These are phyloP conservation scores for Phytophthora meadii DNA, from an alignment of 352 stramenopile species.

Conservation along the genomic window DNA sequence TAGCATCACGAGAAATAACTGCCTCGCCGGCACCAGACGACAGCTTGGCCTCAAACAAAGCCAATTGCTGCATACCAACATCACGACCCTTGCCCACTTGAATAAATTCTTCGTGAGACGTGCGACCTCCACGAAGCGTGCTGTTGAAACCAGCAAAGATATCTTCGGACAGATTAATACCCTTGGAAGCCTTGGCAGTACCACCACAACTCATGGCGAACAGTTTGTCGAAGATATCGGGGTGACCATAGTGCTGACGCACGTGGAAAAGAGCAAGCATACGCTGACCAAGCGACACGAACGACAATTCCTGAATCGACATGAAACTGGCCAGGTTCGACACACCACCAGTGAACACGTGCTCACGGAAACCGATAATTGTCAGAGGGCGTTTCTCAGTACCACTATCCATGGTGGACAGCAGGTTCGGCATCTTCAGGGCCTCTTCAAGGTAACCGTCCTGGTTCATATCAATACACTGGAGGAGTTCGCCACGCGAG, in stretches of 20 bases:
- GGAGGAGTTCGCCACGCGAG: slow-evolving; percentile 77
- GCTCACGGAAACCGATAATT: slow-evolving; percentile 88
- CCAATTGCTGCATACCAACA: slow-evolving; percentile 98
- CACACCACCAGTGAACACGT: slow-evolving; percentile 85
- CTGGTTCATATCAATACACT: slow-evolving; percentile 93
- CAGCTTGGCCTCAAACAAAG: slow-evolving; percentile 98
- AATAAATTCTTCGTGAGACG: slow-evolving; percentile 87
- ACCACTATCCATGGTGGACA: slow-evolving; percentile 81
- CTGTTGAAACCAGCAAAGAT: slow-evolving; percentile 91
- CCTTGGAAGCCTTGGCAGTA: slow-evolving; percentile 85
- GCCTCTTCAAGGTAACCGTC: slow-evolving; percentile 82
- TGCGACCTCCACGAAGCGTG: slow-evolving; percentile 72
- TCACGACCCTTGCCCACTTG: slow-evolving; percentile 97
- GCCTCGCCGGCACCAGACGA: slow-evolving; percentile 97
- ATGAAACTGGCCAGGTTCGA: slow-evolving; percentile 89
- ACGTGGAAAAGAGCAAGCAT: slow-evolving; percentile 83
- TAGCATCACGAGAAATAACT: slow-evolving; percentile 96
- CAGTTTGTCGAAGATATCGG: slow-evolving; percentile 90
- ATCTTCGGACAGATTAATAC: slow-evolving; percentile 89
- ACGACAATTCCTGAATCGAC: slow-evolving; percentile 87
- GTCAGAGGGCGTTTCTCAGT: slow-evolving; percentile 73
- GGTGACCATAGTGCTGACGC: slow-evolving; percentile 87
- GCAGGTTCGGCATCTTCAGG: slow-evolving; percentile 83
- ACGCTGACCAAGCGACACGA: slow-evolving; percentile 84
- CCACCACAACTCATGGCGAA: slow-evolving; percentile 85